phyloP scores from a whole-genome alignment of 2,329 filamentous ascomycete species.

The Phialophora chinensis region DNA sequence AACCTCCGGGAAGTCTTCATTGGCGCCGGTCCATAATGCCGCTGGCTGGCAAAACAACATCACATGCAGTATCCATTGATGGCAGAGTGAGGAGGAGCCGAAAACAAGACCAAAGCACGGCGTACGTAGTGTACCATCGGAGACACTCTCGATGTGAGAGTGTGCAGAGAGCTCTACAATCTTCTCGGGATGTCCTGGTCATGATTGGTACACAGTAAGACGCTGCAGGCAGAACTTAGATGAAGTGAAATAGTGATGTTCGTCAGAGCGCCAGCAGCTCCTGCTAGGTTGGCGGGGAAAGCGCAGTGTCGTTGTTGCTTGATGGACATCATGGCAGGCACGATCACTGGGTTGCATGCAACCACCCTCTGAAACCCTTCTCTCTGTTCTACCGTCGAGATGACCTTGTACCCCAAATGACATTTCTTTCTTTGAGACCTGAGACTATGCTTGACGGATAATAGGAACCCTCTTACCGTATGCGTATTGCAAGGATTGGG shows the following conservation, averaged over 20 bases:
- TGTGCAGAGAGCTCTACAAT: not conserved
- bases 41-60: not conserved
- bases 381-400: not conserved
- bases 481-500: conserved; percentile 12
- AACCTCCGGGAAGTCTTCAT: not conserved
- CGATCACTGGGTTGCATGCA: not conserved
- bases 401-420: not conserved
- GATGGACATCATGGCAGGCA: not conserved
- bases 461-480: conserved; percentile 16
- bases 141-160: not conserved
- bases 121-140: not conserved
- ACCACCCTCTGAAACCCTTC: not conserved
- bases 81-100: not conserved
- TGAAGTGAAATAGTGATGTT: not conserved
- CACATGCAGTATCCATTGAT: not conserved
- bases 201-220: not conserved
- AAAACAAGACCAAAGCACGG: not conserved
- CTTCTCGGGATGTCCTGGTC: not conserved
- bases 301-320: not conserved
- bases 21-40: not conserved
- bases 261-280: not conserved
- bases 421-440: conserved; percentile 7
- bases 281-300: not conserved
- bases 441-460: conserved; percentile 7
- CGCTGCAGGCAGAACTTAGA: not conserved